Evolutionary conservation across 495 filamentous ascomycete genomes (phyloP), one percentile per base, ranked within the genome.

Genomic region (Penicillium atrosanguineum): DNA sequence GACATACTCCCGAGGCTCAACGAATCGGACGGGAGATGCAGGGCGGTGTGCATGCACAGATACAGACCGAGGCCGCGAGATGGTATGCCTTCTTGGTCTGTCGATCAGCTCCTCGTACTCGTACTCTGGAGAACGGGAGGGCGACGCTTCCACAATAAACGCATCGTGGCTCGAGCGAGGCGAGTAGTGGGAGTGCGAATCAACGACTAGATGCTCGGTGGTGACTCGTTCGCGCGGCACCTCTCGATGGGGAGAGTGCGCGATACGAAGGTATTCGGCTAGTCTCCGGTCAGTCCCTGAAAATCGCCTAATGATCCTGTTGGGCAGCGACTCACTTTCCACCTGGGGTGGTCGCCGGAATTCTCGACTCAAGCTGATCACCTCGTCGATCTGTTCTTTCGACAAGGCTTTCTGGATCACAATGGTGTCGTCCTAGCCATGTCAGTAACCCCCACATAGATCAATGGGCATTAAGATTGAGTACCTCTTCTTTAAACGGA

Each of bases 321-420:
- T 18, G 6, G 26, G 34, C 53, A 55, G 48, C 39, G 31, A 64
- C 68, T 52, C 58, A 72, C 74, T 64, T 44, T 72, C 70, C 14
- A 47, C 29, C 7, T 55, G 52, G 16, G 62, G 50, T 39, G 64
- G 67, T 26, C 66, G 63, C 42, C 61, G 67, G 58, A 78, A 87
- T 28, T 88, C 82, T 60, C 89, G 87, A 64, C 90, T 95, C 38
- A 90, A 73, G 55, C 81, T 85, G 56, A 96, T 87, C 49, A 95
- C 75, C 58, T 93, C 87, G 62, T 96, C 91, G 60, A 96, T 96
- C 56, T 95, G 88, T 25, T 90, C 84, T 54, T 94, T 92, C 12
- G 87, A 89, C 20, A 96, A 78, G 3, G 91, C 91, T 56, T 86
- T 83, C 60, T 84, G 82, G 16, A 96, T 85, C 53, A 95, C 79